Evolutionary conservation across 208 protist species (phyloP), one percentile per base, ranked within the genome.

Genomic region (Wallacemonas collosoma): DNA sequence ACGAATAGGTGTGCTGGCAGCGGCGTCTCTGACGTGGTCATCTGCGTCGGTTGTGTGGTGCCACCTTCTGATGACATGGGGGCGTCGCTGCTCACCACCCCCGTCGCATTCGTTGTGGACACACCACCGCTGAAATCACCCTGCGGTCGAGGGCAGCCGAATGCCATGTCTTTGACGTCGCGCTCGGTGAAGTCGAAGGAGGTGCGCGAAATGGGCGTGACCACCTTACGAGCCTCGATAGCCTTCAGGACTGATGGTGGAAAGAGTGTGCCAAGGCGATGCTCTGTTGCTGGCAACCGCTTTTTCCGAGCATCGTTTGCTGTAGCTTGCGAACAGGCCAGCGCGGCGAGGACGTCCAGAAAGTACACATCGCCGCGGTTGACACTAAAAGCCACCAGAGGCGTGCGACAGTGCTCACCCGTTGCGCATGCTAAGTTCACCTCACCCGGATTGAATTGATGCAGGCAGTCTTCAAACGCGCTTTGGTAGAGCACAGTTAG

Each of bases 361-460:
- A 89, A 15, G 67, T 83, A 86, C 1, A 93, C 50, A 26, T 88
- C 81, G 2, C 91, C 91, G 3, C 85, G 60, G 8, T 76, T 73
- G 55, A 93, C 71, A 9, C 79, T 83, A 73, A 96, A 94, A 3
- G 81, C 78, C 7, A 96, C 87, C 45, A 92, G 73, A 3, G 86
- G 89, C 7, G 79, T 60, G 12, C 50, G 60, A 56, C 54, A 72
- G 68, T 41, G 73, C 0, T 40, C 62, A 14, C 51, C 43, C 1
- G 88, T 83, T 48, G 79, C 86, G 66, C 77, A 88, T 50, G 75
- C 85, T 43, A 94, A 58, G 11, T 75, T 72, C 1, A 86, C 80
- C 67, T 93, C 89, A 54, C 80, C 77, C 0, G 78, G 60, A 65
- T 79, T 66, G 64, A 87, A 84, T 69, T 96, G 91, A 56, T 91